These are phyloP conservation scores for Acorus gramineus DNA, from an alignment of 106 monocot genomes.

Conservation along the genomic window DNA sequence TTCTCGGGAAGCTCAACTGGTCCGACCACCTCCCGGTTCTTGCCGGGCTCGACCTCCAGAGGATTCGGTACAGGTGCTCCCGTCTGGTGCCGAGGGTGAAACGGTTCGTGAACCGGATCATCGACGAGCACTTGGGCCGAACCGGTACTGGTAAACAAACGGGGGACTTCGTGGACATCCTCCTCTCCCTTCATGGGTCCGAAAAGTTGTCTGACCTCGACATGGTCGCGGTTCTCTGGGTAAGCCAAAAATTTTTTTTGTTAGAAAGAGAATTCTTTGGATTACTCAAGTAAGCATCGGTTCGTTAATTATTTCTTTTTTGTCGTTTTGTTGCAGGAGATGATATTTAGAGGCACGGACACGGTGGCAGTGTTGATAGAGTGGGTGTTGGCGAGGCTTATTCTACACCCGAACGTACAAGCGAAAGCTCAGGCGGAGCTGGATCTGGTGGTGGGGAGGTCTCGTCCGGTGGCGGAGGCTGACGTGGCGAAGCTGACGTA, in stretches of 20 bases:
- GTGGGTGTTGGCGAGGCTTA: constrained; percentile 56
- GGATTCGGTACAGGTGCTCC: constrained; percentile 32
- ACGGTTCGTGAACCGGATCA: constrained; percentile 38
- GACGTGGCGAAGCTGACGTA: constrained; percentile 23
- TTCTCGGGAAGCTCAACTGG: constrained; percentile 53
- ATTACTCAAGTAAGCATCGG: not conserved
- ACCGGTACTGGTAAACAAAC: too few species aligned
- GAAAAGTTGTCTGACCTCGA: constrained; percentile 46
- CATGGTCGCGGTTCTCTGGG: constrained; percentile 68
- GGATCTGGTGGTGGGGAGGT: constrained; percentile 26
- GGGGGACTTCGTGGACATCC: constrained; percentile 46
- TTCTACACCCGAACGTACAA: constrained; percentile 48
- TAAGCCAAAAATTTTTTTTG: constrained; percentile 6
- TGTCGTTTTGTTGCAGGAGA: constrained; percentile 32
- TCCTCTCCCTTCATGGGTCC: constrained; percentile 34
- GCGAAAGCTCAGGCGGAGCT: constrained; percentile 43
- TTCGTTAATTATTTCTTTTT: not conserved
- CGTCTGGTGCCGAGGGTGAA: constrained; percentile 41
- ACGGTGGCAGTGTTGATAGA: constrained; percentile 66
- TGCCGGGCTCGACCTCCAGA: constrained; percentile 32
- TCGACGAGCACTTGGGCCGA: constrained; percentile 32
- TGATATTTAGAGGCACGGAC: constrained; percentile 82
- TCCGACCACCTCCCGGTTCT: constrained; percentile 45
- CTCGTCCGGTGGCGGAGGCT: constrained; percentile 29
- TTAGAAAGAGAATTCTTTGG: not conserved